A percentile compares a stretch with the other conserved stretches of the same genome.
phyloP scores from a whole-genome alignment of 1,139 yeast species.

The Pichia sorboxylosa region DNA sequence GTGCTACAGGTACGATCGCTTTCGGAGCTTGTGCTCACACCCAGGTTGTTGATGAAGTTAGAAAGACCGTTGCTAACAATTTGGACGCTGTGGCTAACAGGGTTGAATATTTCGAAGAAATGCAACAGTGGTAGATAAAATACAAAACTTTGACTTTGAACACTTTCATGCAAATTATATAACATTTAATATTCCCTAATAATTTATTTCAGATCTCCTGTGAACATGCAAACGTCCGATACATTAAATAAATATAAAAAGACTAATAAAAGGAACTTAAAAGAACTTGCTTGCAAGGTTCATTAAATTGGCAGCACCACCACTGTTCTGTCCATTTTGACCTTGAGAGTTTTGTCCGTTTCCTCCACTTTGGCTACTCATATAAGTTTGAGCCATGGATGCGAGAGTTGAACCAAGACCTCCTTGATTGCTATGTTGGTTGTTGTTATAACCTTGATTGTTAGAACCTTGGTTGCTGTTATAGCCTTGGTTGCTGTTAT shows the following conservation, averaged over 20 bases:
- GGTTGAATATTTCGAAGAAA: conserved; percentile 23
- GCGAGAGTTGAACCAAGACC: background rate
- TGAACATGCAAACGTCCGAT: too few relatives aligned
- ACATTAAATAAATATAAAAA: too few relatives aligned
- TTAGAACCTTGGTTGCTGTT: background rate
- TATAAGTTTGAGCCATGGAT: background rate
- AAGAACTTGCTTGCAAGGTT: too few relatives aligned
- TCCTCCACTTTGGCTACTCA: background rate
- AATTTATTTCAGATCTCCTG: too few relatives aligned
- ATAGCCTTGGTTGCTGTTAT: background rate
- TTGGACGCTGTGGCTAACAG: conserved; percentile 8
- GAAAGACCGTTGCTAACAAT: conserved; percentile 23
- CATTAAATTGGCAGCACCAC: too few relatives aligned
- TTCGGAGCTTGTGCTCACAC: conserved; percentile 41
- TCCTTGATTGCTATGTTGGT: background rate
- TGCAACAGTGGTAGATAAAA: conserved; percentile 21
- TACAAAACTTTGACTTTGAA: conserved; percentile 2
- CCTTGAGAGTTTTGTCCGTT: background rate
- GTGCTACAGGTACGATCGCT: conserved; percentile 32
- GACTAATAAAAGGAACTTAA: too few relatives aligned
- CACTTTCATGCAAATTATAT: too few relatives aligned
- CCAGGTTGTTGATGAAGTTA: conserved; percentile 37
- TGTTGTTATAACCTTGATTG: background rate
- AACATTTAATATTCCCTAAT: too few relatives aligned
- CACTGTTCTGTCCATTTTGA: background rate